Conservation (phyloP, 192 early-diverging fungal species). For the Cetraspora pellucida region DNA sequence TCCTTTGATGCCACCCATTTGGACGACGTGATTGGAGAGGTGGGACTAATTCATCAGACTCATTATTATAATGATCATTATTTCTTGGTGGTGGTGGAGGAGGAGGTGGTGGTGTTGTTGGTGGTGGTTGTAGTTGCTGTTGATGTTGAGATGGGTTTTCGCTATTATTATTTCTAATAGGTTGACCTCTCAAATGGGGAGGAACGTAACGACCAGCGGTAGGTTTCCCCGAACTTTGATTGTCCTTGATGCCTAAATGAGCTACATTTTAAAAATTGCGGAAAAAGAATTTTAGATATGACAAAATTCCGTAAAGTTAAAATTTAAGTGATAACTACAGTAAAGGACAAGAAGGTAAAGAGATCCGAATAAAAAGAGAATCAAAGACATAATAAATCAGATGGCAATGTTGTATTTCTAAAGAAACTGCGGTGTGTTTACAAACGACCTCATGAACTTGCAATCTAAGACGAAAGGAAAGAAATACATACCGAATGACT, state of each 20-base stretch:
- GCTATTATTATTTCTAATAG: background rate
- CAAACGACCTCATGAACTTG: background rate
- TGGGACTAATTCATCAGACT: constrained; percentile 4
- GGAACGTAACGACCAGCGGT: constrained; percentile 62
- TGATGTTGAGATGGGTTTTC: background rate
- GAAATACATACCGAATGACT: constrained; percentile 58
- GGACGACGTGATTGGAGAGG: constrained; percentile 32
- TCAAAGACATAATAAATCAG: background rate
- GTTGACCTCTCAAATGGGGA: constrained; percentile 64
- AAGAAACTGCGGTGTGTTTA: background rate
- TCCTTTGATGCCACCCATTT: constrained; percentile 19
- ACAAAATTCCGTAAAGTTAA: background rate
- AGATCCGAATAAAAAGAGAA: background rate
- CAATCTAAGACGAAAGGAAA: background rate
- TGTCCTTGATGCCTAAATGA: constrained; percentile 62
- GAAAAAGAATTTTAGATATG: background rate
- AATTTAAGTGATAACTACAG: background rate
- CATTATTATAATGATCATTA: constrained; percentile 21
- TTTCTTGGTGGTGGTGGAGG: background rate
- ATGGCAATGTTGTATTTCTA: background rate
- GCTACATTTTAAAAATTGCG: constrained; percentile 46
- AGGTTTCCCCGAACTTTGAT: constrained; percentile 39
- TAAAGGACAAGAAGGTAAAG: background rate
- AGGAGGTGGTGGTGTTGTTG: background rate
- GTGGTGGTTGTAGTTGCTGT: background rate